phyloP scores from a whole-genome alignment of 192 early-diverging fungal genomes.

The Entomortierella chlamydospora region DNA sequence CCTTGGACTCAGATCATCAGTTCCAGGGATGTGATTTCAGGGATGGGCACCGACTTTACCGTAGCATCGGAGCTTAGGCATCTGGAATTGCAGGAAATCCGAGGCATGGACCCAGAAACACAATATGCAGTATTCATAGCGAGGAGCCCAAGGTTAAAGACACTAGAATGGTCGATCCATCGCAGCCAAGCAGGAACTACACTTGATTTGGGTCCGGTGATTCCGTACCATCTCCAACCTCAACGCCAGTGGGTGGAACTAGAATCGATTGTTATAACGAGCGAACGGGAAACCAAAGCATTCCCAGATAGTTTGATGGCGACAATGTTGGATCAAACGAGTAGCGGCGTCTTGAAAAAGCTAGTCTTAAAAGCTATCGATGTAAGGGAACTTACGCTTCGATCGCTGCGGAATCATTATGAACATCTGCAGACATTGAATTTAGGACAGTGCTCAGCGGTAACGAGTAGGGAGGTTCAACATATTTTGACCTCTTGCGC shows the following conservation, averaged over 20 bases:
- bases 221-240: background rate
- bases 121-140: too few relatives aligned
- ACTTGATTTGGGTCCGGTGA: background rate
- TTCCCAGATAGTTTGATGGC: constrained; percentile 3
- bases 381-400: background rate
- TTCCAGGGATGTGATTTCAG: background rate
- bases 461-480: constrained; percentile 3
- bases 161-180: background rate
- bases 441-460: background rate
- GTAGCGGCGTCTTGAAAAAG: background rate
- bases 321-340: background rate
- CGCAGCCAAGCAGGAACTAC: background rate
- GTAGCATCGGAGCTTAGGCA: background rate
- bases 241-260: constrained; percentile 9
- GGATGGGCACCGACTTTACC: background rate
- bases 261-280: constrained; percentile 1
- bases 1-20: background rate
- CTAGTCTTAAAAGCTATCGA: background rate
- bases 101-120: too few relatives aligned
- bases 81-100: too few relatives aligned
- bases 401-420: background rate
- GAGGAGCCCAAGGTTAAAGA: background rate
- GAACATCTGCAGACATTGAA: background rate
- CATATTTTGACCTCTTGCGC: constrained; percentile 11
- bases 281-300: background rate